Evolutionary conservation across 352 stramenopile species (phyloP).

Genomic region (Globisporangium nagaii): DNA sequence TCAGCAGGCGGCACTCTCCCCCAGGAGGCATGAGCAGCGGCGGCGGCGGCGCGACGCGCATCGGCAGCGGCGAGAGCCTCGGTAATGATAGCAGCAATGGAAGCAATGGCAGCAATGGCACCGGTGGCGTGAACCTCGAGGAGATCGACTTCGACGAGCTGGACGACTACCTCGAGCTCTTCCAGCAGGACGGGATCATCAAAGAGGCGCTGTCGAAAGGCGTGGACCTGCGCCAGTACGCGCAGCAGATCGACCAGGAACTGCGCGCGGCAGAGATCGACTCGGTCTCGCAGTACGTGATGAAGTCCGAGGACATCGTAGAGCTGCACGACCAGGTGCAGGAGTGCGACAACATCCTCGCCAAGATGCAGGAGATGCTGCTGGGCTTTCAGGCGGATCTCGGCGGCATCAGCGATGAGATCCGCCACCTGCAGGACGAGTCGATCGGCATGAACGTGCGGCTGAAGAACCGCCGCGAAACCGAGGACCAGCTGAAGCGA

Average conservation of each 20-base stretch:
- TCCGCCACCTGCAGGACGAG: slow-evolving; percentile 95
- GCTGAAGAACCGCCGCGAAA: slow-evolving; percentile 93
- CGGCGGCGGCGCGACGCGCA: not conserved
- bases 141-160: slow-evolving; percentile 93
- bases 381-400: slow-evolving; percentile 98
- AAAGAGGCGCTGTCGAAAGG: slow-evolving; percentile 88
- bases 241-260: slow-evolving; percentile 87
- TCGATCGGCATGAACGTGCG: slow-evolving; percentile 91
- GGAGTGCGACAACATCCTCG: slow-evolving; percentile 95
- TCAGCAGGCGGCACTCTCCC: too few species aligned
- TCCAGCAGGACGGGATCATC: slow-evolving; percentile 92
- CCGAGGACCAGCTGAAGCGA: slow-evolving; percentile 89
- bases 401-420: slow-evolving; percentile 96
- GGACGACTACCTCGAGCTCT: slow-evolving; percentile 92
- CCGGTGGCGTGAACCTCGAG: slow-evolving; percentile 51
- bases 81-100: not conserved
- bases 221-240: slow-evolving; percentile 89
- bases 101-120: not conserved
- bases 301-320: slow-evolving; percentile 87
- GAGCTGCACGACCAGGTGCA: slow-evolving; percentile 93
- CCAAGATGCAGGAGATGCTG: slow-evolving; percentile 97
- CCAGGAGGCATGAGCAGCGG: slow-evolving; percentile 4
- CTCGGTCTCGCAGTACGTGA: slow-evolving; percentile 84
- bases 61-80: not conserved
- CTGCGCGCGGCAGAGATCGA: slow-evolving; percentile 80